A percentile compares a stretch with the other conserved stretches of the same genome.
Evolutionary conservation across 495 filamentous ascomycete species (phyloP).

Genomic region (Hypoxylon rickii): DNA sequence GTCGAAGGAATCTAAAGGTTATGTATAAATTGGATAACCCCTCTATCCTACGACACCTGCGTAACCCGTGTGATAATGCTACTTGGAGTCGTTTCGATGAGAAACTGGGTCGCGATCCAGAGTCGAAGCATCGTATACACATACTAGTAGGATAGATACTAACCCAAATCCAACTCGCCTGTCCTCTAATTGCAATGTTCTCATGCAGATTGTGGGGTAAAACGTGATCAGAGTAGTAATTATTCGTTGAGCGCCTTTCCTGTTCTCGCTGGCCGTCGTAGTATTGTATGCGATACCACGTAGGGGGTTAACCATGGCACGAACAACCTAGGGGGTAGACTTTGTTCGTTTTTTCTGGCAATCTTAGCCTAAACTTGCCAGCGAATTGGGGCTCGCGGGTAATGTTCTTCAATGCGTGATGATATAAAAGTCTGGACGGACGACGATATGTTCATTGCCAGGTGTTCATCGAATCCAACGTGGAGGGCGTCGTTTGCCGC

Average conservation of each 20-base stretch:
- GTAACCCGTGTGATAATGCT: background rate
- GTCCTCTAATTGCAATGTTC: background rate
- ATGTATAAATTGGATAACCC: background rate
- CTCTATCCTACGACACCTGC: conserved; percentile 2
- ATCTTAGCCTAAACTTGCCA: conserved; percentile 20
- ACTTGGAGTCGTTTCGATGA: background rate
- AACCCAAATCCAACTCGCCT: background rate
- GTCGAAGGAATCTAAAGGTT: background rate
- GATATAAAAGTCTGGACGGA: background rate
- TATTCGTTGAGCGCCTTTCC: background rate
- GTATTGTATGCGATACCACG: conserved; percentile 17
- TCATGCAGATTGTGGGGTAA: conserved; percentile 10
- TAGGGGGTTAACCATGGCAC: conserved; percentile 3
- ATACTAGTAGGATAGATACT: background rate
- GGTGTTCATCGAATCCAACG: too few species aligned
- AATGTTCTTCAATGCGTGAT: background rate
- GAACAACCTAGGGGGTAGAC: background rate
- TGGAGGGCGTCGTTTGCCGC: too few species aligned
- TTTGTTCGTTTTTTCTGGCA: conserved; percentile 2
- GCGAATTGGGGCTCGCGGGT: background rate
- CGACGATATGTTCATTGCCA: too few species aligned
- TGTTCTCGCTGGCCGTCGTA: background rate
- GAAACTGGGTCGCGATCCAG: background rate
- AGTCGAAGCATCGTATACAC: conserved; percentile 4
- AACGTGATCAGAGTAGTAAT: background rate